Conservation (phyloP, 2,329 filamentous ascomycete genomes). For the Bimuria novae-zelandiae region DNA sequence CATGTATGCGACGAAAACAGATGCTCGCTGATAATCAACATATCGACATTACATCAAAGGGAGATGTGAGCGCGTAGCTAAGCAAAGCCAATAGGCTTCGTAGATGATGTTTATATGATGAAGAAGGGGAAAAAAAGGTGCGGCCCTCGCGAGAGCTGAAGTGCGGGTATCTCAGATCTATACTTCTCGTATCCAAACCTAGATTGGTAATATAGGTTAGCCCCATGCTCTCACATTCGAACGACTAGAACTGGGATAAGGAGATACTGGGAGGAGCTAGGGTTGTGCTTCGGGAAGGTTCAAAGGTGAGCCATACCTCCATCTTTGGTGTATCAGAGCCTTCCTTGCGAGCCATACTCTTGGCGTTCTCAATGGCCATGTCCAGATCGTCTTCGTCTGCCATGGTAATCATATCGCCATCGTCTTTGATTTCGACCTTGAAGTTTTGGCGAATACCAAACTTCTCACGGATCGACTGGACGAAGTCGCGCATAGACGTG, state of each 20-base stretch:
- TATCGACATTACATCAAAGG: conserved; percentile 35
- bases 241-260: conserved; percentile 15
- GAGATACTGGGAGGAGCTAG: conserved; percentile 22
- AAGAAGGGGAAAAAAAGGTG: conserved; percentile 23
- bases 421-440: conserved; percentile 87
- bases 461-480: conserved; percentile 81
- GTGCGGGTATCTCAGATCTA: conserved; percentile 47
- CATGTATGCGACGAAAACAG: conserved; percentile 13
- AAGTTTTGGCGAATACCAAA: conserved; percentile 78
- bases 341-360: conserved; percentile 71
- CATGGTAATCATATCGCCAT: conserved; percentile 96
- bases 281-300: background rate
- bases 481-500: conserved; percentile 76
- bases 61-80: conserved; percentile 4
- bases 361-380: conserved; percentile 75
- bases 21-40: conserved; percentile 36
- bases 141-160: conserved; percentile 17
- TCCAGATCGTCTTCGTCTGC: conserved; percentile 96
- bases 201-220: conserved; percentile 19
- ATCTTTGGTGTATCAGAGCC: conserved; percentile 86
- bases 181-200: conserved; percentile 54
- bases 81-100: conserved; percentile 11
- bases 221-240: conserved; percentile 1
- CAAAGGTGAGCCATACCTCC: conserved; percentile 71
- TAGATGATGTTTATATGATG: conserved; percentile 11